Conservation (phyloP, 2,329 filamentous ascomycete genomes). For the Cryphonectria japonica region DNA sequence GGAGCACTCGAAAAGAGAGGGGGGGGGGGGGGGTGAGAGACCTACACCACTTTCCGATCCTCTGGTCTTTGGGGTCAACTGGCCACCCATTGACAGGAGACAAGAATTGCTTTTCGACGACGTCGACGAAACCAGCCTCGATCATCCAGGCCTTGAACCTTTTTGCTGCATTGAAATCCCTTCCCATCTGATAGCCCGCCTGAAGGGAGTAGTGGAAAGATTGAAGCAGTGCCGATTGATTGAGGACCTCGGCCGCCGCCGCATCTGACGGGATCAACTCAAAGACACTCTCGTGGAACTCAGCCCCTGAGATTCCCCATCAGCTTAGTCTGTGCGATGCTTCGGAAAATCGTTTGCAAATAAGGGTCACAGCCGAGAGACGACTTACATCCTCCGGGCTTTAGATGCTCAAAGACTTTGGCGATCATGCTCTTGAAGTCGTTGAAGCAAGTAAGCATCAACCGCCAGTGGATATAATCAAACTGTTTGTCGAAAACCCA, state of each 20-base stretch:
- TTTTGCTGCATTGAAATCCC: conserved; percentile 36
- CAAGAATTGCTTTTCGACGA: conserved; percentile 33
- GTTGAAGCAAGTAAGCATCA: conserved; percentile 17
- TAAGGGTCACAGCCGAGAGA: background rate
- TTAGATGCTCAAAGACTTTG: conserved; percentile 5
- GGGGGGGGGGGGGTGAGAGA: too few relatives aligned
- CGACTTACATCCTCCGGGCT: conserved; percentile 23
- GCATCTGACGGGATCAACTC: conserved; percentile 13
- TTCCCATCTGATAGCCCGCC: conserved; percentile 39
- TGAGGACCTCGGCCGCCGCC: conserved; percentile 1
- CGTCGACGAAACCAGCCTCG: conserved; percentile 38
- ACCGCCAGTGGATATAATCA: conserved; percentile 21
- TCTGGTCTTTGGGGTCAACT: conserved; percentile 6
- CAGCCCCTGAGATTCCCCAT: conserved; percentile 16
- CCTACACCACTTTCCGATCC: conserved; percentile 17
- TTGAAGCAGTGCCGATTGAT: conserved; percentile 3
- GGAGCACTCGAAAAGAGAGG: background rate
- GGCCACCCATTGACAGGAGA: conserved; percentile 18
- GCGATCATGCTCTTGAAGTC: conserved; percentile 10
- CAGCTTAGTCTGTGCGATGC: conserved; percentile 45
- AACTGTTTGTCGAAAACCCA: conserved; percentile 23
- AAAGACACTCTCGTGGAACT: conserved; percentile 20
- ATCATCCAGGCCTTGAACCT: conserved; percentile 36
- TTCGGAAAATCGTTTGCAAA: background rate
- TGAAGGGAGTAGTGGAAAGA: conserved; percentile 38